Evolutionary conservation across 768 basidiomycete species (phyloP).

Genomic region (Amanita rimosa): DNA sequence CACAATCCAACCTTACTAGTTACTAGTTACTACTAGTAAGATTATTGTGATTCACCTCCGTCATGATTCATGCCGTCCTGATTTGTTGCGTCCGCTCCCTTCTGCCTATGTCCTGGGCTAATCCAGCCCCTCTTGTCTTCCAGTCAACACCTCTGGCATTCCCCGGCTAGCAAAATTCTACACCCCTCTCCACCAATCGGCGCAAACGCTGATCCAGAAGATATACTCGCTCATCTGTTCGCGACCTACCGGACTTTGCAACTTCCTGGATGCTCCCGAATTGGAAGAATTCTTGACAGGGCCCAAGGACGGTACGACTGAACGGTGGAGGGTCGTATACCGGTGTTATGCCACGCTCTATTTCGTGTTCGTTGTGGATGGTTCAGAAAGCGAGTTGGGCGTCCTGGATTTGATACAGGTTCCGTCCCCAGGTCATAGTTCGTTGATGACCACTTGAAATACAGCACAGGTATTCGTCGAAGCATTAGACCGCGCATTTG

Average conservation of each 20-base stretch:
- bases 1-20: no score
- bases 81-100: slow-evolving; percentile 48
- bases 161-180: slow-evolving; percentile 84
- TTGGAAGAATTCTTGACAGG: slow-evolving; percentile 63
- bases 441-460: neutral
- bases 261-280: slow-evolving; percentile 92
- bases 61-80: slow-evolving; percentile 79
- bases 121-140: neutral
- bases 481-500: slow-evolving; percentile 88
- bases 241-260: slow-evolving; percentile 79
- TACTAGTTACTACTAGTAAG: no score
- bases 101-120: slow-evolving; percentile 6
- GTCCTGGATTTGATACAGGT: slow-evolving; percentile 96
- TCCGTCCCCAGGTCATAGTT: slow-evolving; percentile 13
- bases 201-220: slow-evolving; percentile 67
- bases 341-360: slow-evolving; percentile 92
- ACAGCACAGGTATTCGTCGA: slow-evolving; percentile 84
- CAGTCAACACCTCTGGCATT: slow-evolving; percentile 90
- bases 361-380: slow-evolving; percentile 96
- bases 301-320: slow-evolving; percentile 34
- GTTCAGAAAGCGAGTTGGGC: slow-evolving; percentile 92
- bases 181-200: slow-evolving; percentile 59
- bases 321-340: slow-evolving; percentile 83
- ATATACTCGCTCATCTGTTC: slow-evolving; percentile 84
- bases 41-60: neutral